These are phyloP conservation scores for Chrysanthemum seticuspe DNA, from an alignment of 129 eudicot species.

Conservation along the genomic window DNA sequence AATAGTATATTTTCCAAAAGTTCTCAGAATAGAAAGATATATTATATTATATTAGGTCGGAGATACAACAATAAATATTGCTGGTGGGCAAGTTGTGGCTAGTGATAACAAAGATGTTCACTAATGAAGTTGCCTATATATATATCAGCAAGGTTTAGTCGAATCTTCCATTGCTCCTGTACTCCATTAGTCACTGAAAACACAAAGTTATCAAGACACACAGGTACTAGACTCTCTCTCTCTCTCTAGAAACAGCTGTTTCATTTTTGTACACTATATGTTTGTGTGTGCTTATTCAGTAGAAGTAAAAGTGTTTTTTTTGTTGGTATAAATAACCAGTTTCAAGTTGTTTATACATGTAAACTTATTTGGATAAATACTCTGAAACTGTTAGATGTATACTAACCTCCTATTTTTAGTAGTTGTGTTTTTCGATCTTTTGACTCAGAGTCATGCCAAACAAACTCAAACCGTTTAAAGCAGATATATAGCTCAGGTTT, in stretches of 20 bases:
- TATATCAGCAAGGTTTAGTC: background rate
- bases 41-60: background rate
- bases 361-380: no score
- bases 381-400: no score
- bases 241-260: no score
- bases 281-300: background rate
- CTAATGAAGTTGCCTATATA: constrained; percentile 8
- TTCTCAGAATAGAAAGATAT: background rate
- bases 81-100: background rate
- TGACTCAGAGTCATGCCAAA: no score
- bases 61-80: background rate
- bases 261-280: background rate
- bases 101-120: background rate
- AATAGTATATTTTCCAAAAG: no score
- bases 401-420: no score
- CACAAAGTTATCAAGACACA: constrained; percentile 1
- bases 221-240: constrained; percentile 13
- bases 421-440: background rate
- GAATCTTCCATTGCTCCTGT: constrained; percentile 27
- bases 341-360: no score
- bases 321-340: no score
- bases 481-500: no score
- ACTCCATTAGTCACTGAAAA: constrained; percentile 2
- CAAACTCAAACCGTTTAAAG: no score
- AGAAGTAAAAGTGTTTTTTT: background rate